Evolutionary conservation across 495 filamentous ascomycete species (phyloP).

Genomic region (Choiromyces venosus): DNA sequence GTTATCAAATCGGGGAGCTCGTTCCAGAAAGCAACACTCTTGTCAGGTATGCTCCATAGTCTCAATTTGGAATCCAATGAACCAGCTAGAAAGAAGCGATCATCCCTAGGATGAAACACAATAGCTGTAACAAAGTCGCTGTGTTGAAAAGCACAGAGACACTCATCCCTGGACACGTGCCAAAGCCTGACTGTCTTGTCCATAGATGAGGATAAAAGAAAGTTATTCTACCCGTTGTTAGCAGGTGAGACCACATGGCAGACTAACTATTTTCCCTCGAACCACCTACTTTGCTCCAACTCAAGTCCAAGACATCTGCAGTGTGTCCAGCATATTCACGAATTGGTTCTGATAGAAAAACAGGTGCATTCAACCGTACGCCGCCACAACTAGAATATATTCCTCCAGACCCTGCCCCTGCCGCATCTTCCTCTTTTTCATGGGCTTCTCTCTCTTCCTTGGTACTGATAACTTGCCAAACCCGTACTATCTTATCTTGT

Average conservation of each 20-base stretch:
- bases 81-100: slow-evolving; percentile 93
- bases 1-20: slow-evolving; percentile 85
- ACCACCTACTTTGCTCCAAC: slow-evolving; percentile 79
- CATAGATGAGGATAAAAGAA: slow-evolving; percentile 93
- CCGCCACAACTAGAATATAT: slow-evolving; percentile 41
- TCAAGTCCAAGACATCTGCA: slow-evolving; percentile 81
- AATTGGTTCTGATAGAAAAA: slow-evolving; percentile 74
- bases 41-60: slow-evolving; percentile 96
- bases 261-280: background rate
- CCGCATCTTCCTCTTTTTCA: slow-evolving; percentile 63
- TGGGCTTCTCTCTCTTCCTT: slow-evolving; percentile 67
- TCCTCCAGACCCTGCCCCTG: slow-evolving; percentile 46
- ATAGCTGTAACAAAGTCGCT: slow-evolving; percentile 94
- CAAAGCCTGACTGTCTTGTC: slow-evolving; percentile 96
- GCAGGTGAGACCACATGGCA: slow-evolving; percentile 7
- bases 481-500: slow-evolving; percentile 75
- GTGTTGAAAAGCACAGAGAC: slow-evolving; percentile 92
- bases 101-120: slow-evolving; percentile 89
- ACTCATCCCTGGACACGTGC: slow-evolving; percentile 81
- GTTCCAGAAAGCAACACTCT: slow-evolving; percentile 80
- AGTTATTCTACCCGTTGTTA: slow-evolving; percentile 65
- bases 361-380: slow-evolving; percentile 74
- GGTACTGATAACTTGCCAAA: slow-evolving; percentile 85
- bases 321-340: slow-evolving; percentile 80
- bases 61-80: slow-evolving; percentile 87